Evolutionary conservation across 2,329 filamentous ascomycete genomes (phyloP), one percentile per base, ranked within the genome.

Genomic region (Bipolaris zeicola): DNA sequence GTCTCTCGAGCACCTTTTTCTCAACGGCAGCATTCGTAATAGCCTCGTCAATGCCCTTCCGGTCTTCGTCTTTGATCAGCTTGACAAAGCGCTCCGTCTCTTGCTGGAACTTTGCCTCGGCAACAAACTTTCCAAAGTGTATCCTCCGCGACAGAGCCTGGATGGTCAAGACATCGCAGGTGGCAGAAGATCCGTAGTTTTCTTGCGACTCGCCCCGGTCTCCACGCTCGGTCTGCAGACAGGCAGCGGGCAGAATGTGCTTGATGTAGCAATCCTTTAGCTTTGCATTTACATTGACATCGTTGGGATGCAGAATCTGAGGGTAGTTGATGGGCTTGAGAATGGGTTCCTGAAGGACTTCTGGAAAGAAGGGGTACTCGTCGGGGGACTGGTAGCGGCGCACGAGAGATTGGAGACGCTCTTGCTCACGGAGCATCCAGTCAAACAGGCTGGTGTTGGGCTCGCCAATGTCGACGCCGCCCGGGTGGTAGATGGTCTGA

Each of bases 101-200:
- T 44, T 89, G 88, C 67, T 85, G 85, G 78, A 97, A 99, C 80
- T 99, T 99, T 57, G 89, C 88, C 82, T 99, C 95, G 41, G 95
- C 95, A 7, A 99, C 95, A 71, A 98, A 98, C 80, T 98, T 99
- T 66, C 95, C 95, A 79, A 96, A 99, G 78, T 99, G 95, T 66
- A 99, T 95, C 52, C 95, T 84, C 39, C 94, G 85, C 37, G 91
- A 96, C 44, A 99, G 80, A 3, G 95, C 90, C 80, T 99, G 95
- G 62, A 99, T 81, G 69, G 90, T 94, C 50, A 86, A 84, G 59
- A 99, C 95, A 77, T 99, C 95, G 74, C 90, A 92, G 0, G 92
- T 96, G 1, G 92, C 94, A 0, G 93, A 85, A 5, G 91, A 96
- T 14, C 95, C 95, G 79, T 98, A 99, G 79, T 99, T 97, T 78